A percentile compares a stretch with the other conserved stretches of the same genome.
Evolutionary conservation across 148 eudicot genomes (phyloP).

Genomic region (Rhododendron ferrugineum): DNA sequence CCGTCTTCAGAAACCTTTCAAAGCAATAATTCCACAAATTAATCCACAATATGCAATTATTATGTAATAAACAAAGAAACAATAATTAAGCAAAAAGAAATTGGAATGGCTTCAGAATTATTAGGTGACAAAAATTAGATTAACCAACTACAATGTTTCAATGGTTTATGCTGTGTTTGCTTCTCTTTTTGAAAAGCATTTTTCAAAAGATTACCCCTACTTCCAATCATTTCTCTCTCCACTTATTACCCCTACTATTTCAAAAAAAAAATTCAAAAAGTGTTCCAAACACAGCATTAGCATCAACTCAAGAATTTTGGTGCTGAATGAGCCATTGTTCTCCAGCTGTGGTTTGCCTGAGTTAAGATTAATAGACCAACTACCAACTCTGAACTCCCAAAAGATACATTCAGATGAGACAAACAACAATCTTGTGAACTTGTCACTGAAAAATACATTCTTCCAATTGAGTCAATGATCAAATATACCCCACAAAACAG

Average conservation of each 20-base stretch:
- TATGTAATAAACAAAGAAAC: neutral
- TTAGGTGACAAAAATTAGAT: neutral
- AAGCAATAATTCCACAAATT: slow-evolving; percentile 25
- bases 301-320: neutral
- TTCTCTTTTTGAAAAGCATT: no score
- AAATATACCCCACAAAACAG: neutral
- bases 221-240: no score
- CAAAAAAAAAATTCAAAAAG: no score
- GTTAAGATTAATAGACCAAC: neutral
- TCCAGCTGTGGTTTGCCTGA: neutral
- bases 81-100: neutral
- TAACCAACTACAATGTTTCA: neutral
- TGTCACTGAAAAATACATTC: neutral
- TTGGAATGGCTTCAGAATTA: neutral
- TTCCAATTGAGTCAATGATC: neutral
- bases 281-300: no score
- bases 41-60: slow-evolving; percentile 12
- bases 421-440: neutral
- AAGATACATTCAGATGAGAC: neutral
- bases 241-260: no score
- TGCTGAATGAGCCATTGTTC: neutral
- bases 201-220: no score
- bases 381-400: neutral
- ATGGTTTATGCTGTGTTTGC: no score
- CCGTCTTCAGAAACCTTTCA: slow-evolving; percentile 57